Conservation (phyloP, 2,329 filamentous ascomycete species). For the Apiospora rasikravindrae region DNA sequence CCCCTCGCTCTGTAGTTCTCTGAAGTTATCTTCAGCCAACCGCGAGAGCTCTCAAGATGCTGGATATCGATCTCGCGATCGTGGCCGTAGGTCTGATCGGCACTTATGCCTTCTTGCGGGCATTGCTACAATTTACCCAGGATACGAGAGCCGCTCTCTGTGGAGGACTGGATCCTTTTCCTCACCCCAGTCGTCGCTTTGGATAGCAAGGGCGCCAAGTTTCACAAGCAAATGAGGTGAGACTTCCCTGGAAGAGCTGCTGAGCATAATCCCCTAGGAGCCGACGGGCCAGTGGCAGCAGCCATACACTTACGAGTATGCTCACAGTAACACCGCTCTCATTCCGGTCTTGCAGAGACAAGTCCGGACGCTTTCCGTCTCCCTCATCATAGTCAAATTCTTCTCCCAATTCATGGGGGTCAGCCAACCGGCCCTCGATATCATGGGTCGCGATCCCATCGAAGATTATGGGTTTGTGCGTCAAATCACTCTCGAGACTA, state of each 20-base stretch:
- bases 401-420: conserved; percentile 21
- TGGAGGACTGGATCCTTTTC: conserved; percentile 35
- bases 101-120: conserved; percentile 14
- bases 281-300: no score
- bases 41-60: background rate
- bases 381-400: conserved; percentile 19
- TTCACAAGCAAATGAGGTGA: background rate
- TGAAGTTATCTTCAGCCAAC: background rate
- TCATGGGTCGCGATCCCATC: conserved; percentile 19
- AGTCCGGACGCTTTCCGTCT: conserved; percentile 16
- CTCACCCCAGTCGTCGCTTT: background rate
- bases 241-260: background rate
- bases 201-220: background rate
- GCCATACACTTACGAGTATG: background rate
- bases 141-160: conserved; percentile 19
- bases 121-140: conserved; percentile 8
- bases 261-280: no score
- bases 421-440: conserved; percentile 6
- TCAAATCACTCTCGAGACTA: conserved; percentile 10
- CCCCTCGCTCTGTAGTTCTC: background rate
- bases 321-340: conserved; percentile 11
- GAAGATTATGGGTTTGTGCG: conserved; percentile 21
- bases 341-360: conserved; percentile 21
- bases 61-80: background rate
- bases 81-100: background rate